Evolutionary conservation across 371 early-diverging fungal genomes (phyloP), one percentile per base, ranked within the genome.

Genomic region (Smittium culicis): DNA sequence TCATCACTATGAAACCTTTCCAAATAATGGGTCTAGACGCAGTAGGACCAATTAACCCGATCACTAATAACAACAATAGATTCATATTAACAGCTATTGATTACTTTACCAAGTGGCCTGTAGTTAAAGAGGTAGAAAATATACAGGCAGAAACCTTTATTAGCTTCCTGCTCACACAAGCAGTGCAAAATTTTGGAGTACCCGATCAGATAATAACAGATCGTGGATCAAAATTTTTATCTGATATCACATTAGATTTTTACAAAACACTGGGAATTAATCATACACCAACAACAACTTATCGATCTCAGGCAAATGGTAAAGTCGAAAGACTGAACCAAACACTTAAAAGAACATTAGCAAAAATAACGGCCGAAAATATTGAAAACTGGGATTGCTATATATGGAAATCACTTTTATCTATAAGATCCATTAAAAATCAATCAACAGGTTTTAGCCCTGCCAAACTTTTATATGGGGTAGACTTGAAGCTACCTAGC

Each of bases 321-420:
- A n/a, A n/a, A n/a, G n/a, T n/a, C n/a, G n/a, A 45, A 34, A 20
- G 61, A 31, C 16, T 66, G 33, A 60, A 66, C n/a, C 16, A 58
- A 34, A 66, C 66, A 2, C 61, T 66, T 11, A 57, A 29, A 31
- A 60, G 62, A 11, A 54, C 62, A n/a, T n/a, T 66, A 3, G 16
- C 29, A n/a, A 66, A 54, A 54, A 16, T 66, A 34, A n/a, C n/a
- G 2, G 58, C 32, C 16, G 31, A 34, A 11, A 33, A 66, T 62
- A 28, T 61, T 11, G 8, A 25, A 3, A 31, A 66, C 58, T 66
- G 66, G 66, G 66, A 66, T 57, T 54, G 17, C 20, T 62, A 31
- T 28, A 25, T 66, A 28, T 34, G 16, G 63, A 54, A 66, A n/a
- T 32, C 25, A 11, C 58, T 66, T 35, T 25, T 25, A 32, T 11